These are phyloP conservation scores for Rehmannia glutinosa DNA, from an alignment of 257 asterid species.

Conservation along the genomic window DNA sequence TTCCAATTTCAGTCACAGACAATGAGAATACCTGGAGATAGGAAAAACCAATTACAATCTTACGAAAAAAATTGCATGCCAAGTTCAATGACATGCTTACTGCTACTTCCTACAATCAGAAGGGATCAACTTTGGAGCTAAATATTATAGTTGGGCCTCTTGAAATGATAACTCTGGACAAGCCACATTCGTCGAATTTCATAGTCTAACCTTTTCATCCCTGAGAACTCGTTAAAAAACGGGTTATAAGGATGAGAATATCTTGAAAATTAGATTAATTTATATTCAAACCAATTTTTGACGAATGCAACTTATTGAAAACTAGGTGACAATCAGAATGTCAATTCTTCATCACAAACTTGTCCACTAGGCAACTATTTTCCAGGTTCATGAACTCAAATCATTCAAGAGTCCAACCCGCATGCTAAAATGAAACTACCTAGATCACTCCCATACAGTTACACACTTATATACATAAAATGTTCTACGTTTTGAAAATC, in stretches of 20 bases:
- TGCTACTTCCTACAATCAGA: neutral
- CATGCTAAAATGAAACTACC: neutral
- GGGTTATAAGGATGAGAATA: neutral
- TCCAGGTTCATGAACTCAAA: neutral
- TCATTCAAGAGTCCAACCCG: neutral
- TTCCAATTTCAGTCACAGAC: slow-evolving; percentile 79
- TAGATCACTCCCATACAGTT: neutral
- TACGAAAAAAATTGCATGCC: neutral
- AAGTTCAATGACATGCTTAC: neutral
- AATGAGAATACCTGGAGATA: slow-evolving; percentile 73
- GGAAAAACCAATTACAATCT: slow-evolving; percentile 17
- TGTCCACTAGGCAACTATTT: too few species aligned
- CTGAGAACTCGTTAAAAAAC: neutral
- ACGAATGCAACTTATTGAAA: too few species aligned
- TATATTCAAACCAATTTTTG: neutral
- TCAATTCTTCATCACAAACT: too few species aligned
- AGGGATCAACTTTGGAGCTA: neutral
- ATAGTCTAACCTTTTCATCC: neutral
- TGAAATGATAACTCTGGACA: neutral
- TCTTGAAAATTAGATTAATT: neutral
- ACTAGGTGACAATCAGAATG: neutral
- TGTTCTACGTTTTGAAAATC: neutral
- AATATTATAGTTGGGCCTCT: neutral
- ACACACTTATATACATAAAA: neutral
- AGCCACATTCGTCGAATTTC: neutral